A percentile compares a stretch with the other conserved stretches of the same genome.
Evolutionary conservation across 352 stramenopile genomes (phyloP).

Genomic region (Phytophthora melonis): DNA sequence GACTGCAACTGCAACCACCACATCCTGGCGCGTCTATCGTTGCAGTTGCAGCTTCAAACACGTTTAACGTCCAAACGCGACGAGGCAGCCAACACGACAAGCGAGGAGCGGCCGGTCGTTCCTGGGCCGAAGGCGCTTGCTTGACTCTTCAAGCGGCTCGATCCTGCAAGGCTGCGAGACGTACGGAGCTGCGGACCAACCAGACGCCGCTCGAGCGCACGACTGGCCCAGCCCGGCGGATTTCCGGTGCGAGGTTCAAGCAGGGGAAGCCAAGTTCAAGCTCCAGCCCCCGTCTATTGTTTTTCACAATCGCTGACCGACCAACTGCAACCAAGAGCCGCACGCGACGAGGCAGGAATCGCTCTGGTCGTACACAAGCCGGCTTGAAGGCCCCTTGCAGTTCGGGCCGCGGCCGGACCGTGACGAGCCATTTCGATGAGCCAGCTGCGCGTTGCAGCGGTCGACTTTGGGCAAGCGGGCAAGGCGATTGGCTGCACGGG

Average conservation of each 20-base stretch:
- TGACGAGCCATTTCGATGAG: constrained; percentile 37
- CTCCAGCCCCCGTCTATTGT: constrained; percentile 33
- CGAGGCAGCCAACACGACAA: constrained; percentile 27
- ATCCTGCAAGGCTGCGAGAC: constrained; percentile 18
- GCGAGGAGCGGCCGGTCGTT: neutral
- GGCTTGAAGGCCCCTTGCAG: constrained; percentile 30
- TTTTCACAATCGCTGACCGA: constrained; percentile 30
- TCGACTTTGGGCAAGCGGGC: constrained; percentile 16
- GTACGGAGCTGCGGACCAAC: constrained; percentile 24
- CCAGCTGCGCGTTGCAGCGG: constrained; percentile 28
- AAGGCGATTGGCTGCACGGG: constrained; percentile 22
- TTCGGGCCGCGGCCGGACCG: constrained; percentile 14
- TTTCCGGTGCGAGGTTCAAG: constrained; percentile 30
- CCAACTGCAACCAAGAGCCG: constrained; percentile 29
- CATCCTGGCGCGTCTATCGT: constrained; percentile 39
- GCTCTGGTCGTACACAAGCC: constrained; percentile 24
- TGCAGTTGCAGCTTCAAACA: constrained; percentile 44
- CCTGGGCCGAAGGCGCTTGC: neutral
- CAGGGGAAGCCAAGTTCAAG: constrained; percentile 32
- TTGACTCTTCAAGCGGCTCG: constrained; percentile 33
- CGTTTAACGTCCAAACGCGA: constrained; percentile 35
- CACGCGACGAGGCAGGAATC: constrained; percentile 40
- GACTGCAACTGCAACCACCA: constrained; percentile 33
- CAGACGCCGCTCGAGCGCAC: constrained; percentile 15
- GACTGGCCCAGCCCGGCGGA: constrained; percentile 20